Base-by-base conservation (phyloP, 306 rosid species). In the Citrullus colocynthis region DNA sequence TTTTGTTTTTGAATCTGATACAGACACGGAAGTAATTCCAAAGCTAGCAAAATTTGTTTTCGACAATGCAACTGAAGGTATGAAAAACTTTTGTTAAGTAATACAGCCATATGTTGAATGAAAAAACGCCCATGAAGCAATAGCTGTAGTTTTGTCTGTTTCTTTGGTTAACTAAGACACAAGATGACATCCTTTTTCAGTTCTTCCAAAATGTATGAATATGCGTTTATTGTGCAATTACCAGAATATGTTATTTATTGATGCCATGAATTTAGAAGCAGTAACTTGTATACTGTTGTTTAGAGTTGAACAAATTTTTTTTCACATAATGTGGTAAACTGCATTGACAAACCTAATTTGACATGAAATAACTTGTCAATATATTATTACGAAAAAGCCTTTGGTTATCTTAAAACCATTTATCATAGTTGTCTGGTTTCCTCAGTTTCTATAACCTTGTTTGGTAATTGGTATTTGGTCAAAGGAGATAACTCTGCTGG, bases 1-100 rank as follows among this genome's bases (percentile, higher is more conserved):
- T 64, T 92, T 88, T 82, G 81, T 80, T 15, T 95, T 95, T 86
- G 91, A 89, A 80, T 95, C 99, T 32, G 99, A 95, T 61, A 95
- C 99, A 0, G 99, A 95, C 76, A 95, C 99, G 0, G 99, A 95
- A 88, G 96, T 95, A 78, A 95, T 95, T 84, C 99, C 99, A 48
- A 95, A 91, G 87, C 99, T 95, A 85, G 97, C 99, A 14, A 92
- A 95, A 82, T 91, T 79, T 85, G 93, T 95, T 79, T 91, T 89
- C 74, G 99, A 95, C 86, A 89, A 92, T 76, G 96, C 99, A 57
- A 92, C 83, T 58, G 97, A 95, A 84, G 93, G 83, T 55, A 74
- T 63, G 48, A 17, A 6, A 41, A 5, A 67, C 74, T 67, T 12
- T 41, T n/a, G 74, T 17, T 39, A 39, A 39, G 21, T 2, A 37